Conservation (phyloP, 257 asterid genomes). For the Ophiorrhiza pumila region DNA sequence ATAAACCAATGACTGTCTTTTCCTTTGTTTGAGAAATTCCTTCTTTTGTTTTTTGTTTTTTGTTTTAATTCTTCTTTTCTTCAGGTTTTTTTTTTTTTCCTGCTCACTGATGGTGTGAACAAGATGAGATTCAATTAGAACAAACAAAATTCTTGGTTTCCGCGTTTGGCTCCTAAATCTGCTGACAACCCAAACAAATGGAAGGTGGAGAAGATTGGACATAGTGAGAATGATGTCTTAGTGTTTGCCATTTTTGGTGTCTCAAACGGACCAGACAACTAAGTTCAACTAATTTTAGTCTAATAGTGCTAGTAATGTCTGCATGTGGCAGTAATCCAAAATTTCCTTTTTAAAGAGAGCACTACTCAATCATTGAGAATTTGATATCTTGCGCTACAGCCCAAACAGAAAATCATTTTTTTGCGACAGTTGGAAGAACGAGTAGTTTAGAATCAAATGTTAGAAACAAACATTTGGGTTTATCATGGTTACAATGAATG, state of each 20-base stretch:
- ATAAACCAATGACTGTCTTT: conserved; percentile 22
- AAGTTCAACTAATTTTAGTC: not conserved
- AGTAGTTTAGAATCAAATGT: no score
- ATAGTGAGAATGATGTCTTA: conserved; percentile 17
- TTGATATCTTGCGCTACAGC: no score
- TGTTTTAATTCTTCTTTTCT: not conserved
- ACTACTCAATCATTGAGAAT: no score
- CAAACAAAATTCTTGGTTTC: conserved; percentile 32
- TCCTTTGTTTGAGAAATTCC: conserved; percentile 20
- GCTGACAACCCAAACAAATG: conserved; percentile 64
- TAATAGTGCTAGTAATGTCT: no score
- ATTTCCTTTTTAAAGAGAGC: no score
- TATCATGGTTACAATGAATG: no score
- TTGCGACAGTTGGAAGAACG: no score
- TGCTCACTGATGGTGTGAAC: conserved; percentile 27
- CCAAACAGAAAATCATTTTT: no score
- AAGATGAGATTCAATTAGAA: conserved; percentile 35
- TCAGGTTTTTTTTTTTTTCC: conserved; percentile 5
- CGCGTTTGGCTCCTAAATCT: conserved; percentile 60
- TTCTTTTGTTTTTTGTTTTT: conserved; percentile 5
- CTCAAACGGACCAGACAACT: not conserved
- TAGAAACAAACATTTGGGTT: no score
- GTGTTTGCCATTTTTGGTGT: not conserved
- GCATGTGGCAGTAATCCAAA: no score
- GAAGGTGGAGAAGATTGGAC: conserved; percentile 36